These are phyloP conservation scores for Saccharum spontaneum DNA, from an alignment of 176 grass and related monocot genomes.

Conservation along the genomic window DNA sequence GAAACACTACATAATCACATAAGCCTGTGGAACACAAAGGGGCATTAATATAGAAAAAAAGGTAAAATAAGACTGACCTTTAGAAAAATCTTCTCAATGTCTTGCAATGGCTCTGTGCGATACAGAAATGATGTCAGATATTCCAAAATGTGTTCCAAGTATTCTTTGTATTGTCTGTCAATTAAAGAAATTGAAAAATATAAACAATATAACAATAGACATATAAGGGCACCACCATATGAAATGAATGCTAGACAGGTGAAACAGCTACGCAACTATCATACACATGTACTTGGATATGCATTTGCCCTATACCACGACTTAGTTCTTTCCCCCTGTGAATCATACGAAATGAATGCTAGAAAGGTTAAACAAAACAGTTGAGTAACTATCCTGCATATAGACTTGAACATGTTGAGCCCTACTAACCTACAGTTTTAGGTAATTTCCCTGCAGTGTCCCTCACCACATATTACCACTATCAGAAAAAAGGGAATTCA, in stretches of 20 bases:
- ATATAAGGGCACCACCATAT: not conserved
- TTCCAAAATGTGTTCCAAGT: conserved; percentile 79
- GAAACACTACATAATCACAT: not conserved
- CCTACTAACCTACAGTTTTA: too few species aligned
- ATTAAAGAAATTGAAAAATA: conserved; percentile 17
- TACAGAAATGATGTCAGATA: conserved; percentile 78
- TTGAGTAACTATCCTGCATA: too few species aligned
- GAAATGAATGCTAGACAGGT: conserved; percentile 1
- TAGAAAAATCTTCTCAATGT: conserved; percentile 68
- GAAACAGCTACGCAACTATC: conserved; percentile 1
- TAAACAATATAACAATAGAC: not conserved
- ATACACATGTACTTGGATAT: not conserved
- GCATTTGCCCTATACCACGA: not conserved
- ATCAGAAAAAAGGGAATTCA: not conserved
- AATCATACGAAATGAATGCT: too few species aligned
- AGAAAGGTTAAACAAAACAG: too few species aligned
- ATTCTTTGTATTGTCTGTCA: conserved; percentile 75
- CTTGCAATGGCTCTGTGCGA: conserved; percentile 79
- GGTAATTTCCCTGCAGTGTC: not conserved
- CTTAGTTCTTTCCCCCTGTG: too few species aligned
- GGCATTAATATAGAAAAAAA: not conserved
- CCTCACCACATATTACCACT: not conserved
- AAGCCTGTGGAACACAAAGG: not conserved
- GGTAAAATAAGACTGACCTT: conserved; percentile 49
- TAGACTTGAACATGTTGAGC: too few species aligned